A percentile compares a stretch with the other conserved stretches of the same genome.
Evolutionary conservation across 139 green algal species (phyloP).

Genomic region (Chloropicon primus): DNA sequence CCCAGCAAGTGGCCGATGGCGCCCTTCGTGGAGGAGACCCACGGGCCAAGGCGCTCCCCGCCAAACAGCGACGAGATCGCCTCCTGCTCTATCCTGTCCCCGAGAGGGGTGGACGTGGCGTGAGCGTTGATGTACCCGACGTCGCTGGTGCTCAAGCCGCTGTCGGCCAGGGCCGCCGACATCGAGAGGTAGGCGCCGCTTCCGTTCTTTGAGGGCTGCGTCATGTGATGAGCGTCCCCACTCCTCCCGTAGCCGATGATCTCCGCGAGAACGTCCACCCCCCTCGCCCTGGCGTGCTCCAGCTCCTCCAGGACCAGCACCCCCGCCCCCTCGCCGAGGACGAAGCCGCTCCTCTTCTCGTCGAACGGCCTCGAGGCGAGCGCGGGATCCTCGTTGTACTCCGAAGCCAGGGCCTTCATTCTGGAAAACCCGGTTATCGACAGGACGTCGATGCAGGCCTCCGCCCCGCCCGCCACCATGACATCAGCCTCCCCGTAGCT

Average conservation of each 20-base stretch:
- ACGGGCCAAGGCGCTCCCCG: background rate
- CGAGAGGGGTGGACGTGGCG: conserved; percentile 9
- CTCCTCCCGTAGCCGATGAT: conserved; percentile 71
- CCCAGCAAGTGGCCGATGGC: conserved; percentile 84
- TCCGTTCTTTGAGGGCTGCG: conserved; percentile 45
- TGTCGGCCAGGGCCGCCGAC: conserved; percentile 22
- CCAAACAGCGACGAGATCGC: conserved; percentile 51
- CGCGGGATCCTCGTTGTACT: conserved; percentile 13
- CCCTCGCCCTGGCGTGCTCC: conserved; percentile 29
- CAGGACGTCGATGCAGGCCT: conserved; percentile 77
- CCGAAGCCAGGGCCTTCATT: conserved; percentile 52
- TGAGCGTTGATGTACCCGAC: conserved; percentile 56
- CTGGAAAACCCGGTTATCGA: conserved; percentile 66
- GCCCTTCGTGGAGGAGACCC: conserved; percentile 76
- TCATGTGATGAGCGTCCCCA: conserved; percentile 83
- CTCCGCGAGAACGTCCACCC: conserved; percentile 56
- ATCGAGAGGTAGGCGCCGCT: conserved; percentile 47
- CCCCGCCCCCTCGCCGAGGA: conserved; percentile 62
- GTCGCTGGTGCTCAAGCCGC: conserved; percentile 28
- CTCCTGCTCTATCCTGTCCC: background rate
- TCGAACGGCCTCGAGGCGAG: conserved; percentile 53
- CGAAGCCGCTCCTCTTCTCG: conserved; percentile 46
- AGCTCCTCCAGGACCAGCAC: conserved; percentile 60
- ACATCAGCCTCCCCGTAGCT: conserved; percentile 66
- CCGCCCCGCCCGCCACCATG: conserved; percentile 74